Evolutionary conservation across 73 alveolate genomes (phyloP), one percentile per base, ranked within the genome.

Genomic region (Durusdinium trenchii): DNA sequence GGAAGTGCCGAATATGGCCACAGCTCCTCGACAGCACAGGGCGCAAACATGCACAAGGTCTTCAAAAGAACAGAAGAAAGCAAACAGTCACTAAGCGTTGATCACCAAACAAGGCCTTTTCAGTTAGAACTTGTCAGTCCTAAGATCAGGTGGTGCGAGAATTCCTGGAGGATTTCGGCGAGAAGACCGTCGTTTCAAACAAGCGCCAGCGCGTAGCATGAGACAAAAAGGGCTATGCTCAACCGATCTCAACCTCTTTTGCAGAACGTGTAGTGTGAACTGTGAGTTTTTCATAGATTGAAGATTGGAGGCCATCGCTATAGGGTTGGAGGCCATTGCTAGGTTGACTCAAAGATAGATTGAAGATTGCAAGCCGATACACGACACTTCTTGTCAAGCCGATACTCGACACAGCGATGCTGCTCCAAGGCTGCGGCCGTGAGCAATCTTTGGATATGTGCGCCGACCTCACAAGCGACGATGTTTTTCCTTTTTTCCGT

Each of bases 141-240:
- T 67, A 23, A 18, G 32, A 48, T 28, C 91, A 76, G 99, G 93
- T 94, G 40, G 89, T 94, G 89, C 62, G 84, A 64, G 99, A 94
- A 64, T 94, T 94, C 78, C 91, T 94, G 48, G 99, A 94, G 57
- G 99, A 94, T 36, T 94, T 94, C 71, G 99, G 99, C 38, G 99
- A 94, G 71, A 51, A 94, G 76, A 52, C 93, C 32, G 99, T 94
- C 18, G 99, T 94, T 35, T 91, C 98, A 28, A 75, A 76, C 89
- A 91, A 91, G 61, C 87, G 98, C 45, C 54, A 76, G 62, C 84
- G 85, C 26, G 47, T 52, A 48, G 85, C 86, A 54, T 89, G 73
- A 71, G 60, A 40, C 16, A 40, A 69, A 84, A 36, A n/a, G 71
- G n/a, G 14, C 48, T 42, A 42, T 42, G 42, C 32, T n/a, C 85